Conservation (phyloP, 352 stramenopile genomes). For the Thalassiosira livingstoniorum region DNA sequence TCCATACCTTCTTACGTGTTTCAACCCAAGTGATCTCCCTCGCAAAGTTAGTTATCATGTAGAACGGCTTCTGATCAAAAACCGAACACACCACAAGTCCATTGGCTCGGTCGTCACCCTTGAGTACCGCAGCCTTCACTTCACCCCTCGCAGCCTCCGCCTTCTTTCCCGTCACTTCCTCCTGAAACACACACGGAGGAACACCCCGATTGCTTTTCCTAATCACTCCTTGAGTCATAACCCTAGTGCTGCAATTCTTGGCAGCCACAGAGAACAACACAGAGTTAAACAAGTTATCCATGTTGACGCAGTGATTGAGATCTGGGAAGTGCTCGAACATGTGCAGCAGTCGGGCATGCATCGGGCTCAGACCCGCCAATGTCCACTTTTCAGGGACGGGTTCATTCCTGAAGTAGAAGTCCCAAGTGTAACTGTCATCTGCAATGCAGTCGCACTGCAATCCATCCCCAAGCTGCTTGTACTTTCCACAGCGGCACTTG, state of each 20-base stretch:
- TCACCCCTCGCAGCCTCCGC: not conserved
- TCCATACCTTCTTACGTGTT: constrained; percentile 16
- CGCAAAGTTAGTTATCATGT: constrained; percentile 45
- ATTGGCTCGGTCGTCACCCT: constrained; percentile 12
- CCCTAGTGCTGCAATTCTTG: not conserved
- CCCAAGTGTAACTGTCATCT: constrained; percentile 38
- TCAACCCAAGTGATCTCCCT: constrained; percentile 7
- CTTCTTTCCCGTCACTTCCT: not conserved
- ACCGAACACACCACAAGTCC: constrained; percentile 36
- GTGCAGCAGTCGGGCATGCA: constrained; percentile 31
- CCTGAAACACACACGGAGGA: not conserved
- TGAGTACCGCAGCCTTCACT: constrained; percentile 30
- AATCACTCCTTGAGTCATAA: not conserved
- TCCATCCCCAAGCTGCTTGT: constrained; percentile 44
- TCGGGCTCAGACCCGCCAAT: constrained; percentile 23
- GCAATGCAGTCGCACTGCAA: constrained; percentile 46
- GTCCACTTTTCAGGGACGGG: constrained; percentile 20
- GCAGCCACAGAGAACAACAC: not conserved
- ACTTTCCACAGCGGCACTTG: constrained; percentile 45
- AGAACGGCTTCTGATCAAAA: constrained; percentile 45
- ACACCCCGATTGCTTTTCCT: constrained; percentile 2
- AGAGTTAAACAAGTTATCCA: constrained; percentile 28
- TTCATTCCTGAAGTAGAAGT: constrained; percentile 49
- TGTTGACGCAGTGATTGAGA: constrained; percentile 5
- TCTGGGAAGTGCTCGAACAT: constrained; percentile 28